phyloP scores from a whole-genome alignment of 768 basidiomycete species.

The Lactarius hengduanensis region DNA sequence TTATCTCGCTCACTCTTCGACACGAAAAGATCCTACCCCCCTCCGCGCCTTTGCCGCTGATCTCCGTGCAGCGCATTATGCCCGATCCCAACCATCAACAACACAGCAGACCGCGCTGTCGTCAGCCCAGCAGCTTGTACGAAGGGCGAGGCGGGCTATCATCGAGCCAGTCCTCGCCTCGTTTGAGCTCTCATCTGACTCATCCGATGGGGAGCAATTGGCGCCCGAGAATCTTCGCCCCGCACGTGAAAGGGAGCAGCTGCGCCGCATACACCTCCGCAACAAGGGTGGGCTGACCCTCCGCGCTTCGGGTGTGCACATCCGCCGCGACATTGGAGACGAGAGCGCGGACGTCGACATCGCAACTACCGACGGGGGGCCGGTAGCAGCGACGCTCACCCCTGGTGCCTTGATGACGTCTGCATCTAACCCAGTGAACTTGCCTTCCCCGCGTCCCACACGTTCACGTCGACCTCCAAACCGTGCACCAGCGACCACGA shows the following conservation, averaged over 20 bases:
- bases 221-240: constrained; percentile 45
- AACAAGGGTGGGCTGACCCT: constrained; percentile 34
- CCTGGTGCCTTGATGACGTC: constrained; percentile 6
- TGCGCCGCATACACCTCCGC: constrained; percentile 55
- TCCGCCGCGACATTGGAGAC: constrained; percentile 57
- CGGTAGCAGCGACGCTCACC: background rate
- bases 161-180: constrained; percentile 45
- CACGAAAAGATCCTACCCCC: constrained; percentile 49
- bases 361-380: constrained; percentile 28
- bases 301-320: constrained; percentile 45
- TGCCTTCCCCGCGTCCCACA: constrained; percentile 9
- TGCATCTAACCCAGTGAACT: background rate
- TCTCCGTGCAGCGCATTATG: constrained; percentile 38
- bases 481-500: constrained; percentile 4
- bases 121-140: constrained; percentile 57
- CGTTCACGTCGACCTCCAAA: constrained; percentile 12
- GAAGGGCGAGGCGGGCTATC: constrained; percentile 48
- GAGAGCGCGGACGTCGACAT: constrained; percentile 64
- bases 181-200: constrained; percentile 38
- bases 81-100: constrained; percentile 41
- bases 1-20: background rate
- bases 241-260: constrained; percentile 50
- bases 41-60: constrained; percentile 48
- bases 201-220: constrained; percentile 39
- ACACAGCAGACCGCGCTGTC: constrained; percentile 49